Base-by-base conservation (phyloP, 2,329 filamentous ascomycete genomes). In the Diaporthe destruens region DNA sequence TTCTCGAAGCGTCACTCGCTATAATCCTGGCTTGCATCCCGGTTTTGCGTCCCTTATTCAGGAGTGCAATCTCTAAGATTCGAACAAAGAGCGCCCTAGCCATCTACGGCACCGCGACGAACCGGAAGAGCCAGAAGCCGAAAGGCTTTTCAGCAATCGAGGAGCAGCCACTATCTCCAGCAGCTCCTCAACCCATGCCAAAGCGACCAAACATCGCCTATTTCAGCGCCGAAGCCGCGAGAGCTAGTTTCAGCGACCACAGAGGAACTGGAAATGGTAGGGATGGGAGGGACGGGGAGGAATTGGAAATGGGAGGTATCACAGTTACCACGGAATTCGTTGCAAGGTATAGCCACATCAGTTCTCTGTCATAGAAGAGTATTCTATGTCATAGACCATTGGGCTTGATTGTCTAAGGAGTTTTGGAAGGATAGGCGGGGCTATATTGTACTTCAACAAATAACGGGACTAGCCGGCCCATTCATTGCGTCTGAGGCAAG, bases 41-140 rank as follows among this genome's bases (percentile, higher is more conserved):
- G 25, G 69, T 74, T 11, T 25, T 74, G 32, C 72, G 72, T 11
- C 72, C 72, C 12, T 34, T 71, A 6, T 71, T 71, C 47, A 63
- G 49, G 29, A 71, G 49, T 39, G 49, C 56, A 12, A 25, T 71
- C 9, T 49, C 69, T n/a, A 53, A 47, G 20, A n/a, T 59, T 20
- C 44, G 61, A 36, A 53, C 47, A 23, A 66, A 53, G 47, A 66
- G 44, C 20, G 56, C 34, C 9, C 18, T 61, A 16, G 44, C 12
- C 3, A 34, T 36, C 3, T 65, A 71, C 56, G 44, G 55, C 34
- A 54, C 55, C 4, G 25, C 36, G 49, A 36, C 39, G 25, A 44
- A 44, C 32, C 32, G 47, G 11, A 70, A 49, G 12, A 53, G 69
- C 47, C 55, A 71, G 34, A 59, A 63, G 34, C 61, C n/a, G 8